Evolutionary conservation across 2,329 filamentous ascomycete genomes (phyloP).

Genomic region (Aphanocladium album): DNA sequence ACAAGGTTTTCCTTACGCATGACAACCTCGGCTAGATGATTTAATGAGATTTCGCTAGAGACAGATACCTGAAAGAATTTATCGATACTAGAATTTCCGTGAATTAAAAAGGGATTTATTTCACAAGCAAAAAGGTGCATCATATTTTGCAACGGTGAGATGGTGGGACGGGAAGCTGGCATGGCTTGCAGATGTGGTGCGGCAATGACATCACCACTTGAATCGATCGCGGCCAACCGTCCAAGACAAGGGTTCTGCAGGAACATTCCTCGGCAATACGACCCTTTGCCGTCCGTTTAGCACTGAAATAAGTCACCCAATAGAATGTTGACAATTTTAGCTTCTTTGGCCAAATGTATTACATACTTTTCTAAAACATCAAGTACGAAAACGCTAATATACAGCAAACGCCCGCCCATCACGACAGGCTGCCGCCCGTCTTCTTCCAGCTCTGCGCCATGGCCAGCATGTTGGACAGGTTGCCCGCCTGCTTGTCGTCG

Average conservation of each 20-base stretch:
- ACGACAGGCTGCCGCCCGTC: slow-evolving; percentile 35
- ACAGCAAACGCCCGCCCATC: background rate
- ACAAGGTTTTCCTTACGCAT: background rate
- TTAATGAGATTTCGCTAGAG: slow-evolving; percentile 2
- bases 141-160: background rate
- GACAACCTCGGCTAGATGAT: background rate
- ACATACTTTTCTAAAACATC: background rate
- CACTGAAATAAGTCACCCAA: no score
- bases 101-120: no score
- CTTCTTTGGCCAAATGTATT: background rate
- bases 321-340: no score
- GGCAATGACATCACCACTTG: slow-evolving; percentile 12
- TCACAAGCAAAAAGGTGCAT: background rate
- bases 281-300: no score
- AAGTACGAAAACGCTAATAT: background rate
- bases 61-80: slow-evolving; percentile 8
- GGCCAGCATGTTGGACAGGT: slow-evolving; percentile 76
- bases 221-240: background rate
- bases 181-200: slow-evolving; percentile 6
- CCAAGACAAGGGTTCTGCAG: background rate
- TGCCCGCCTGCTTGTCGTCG: slow-evolving; percentile 81
- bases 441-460: slow-evolving; percentile 88
- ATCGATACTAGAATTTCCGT: background rate
- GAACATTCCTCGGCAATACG: background rate
- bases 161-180: background rate